Evolutionary conservation across 495 filamentous ascomycete species (phyloP).

Genomic region (Neurospora discreta): DNA sequence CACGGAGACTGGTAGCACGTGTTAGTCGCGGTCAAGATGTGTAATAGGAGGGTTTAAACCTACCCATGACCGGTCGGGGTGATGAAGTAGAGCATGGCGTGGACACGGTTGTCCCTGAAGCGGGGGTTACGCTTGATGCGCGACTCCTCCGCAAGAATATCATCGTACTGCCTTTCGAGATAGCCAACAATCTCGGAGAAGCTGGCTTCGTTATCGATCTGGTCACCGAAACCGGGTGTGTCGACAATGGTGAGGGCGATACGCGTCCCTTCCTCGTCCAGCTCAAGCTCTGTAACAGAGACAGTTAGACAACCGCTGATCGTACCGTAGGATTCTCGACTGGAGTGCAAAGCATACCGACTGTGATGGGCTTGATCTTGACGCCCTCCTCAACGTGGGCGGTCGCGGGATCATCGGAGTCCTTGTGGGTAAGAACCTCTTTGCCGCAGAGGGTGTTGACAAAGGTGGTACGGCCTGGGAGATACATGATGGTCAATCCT

Average conservation of each 20-base stretch:
- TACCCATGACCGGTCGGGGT: slow-evolving; percentile 95
- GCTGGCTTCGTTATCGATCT: slow-evolving; percentile 98
- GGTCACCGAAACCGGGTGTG: slow-evolving; percentile 96
- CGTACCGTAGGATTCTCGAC: too few species aligned
- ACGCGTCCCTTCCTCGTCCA: slow-evolving; percentile 96
- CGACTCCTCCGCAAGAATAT: slow-evolving; percentile 96
- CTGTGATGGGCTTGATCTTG: slow-evolving; percentile 95
- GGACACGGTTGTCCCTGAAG: slow-evolving; percentile 97
- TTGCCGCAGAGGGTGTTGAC: slow-evolving; percentile 98
- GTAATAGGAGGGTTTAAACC: slow-evolving; percentile 10
- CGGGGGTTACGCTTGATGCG: slow-evolving; percentile 99
- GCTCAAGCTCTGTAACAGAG: slow-evolving; percentile 62
- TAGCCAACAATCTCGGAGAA: slow-evolving; percentile 96
- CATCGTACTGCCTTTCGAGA: slow-evolving; percentile 97
- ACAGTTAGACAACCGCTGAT: slow-evolving; percentile 9
- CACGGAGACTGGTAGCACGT: slow-evolving; percentile 58
- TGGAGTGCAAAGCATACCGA: slow-evolving; percentile 53
- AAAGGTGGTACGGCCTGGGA: slow-evolving; percentile 86
- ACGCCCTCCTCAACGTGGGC: slow-evolving; percentile 95
- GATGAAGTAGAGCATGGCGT: slow-evolving; percentile 97
- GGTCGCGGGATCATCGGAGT: slow-evolving; percentile 74
- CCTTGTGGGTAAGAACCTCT: slow-evolving; percentile 76
- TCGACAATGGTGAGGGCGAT: slow-evolving; percentile 97
- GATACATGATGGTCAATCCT: slow-evolving; percentile 14
- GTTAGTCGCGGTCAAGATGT: slow-evolving; percentile 12